These are phyloP conservation scores for Thymus quinquecostatus DNA, from an alignment of 257 asterid genomes.

Conservation along the genomic window DNA sequence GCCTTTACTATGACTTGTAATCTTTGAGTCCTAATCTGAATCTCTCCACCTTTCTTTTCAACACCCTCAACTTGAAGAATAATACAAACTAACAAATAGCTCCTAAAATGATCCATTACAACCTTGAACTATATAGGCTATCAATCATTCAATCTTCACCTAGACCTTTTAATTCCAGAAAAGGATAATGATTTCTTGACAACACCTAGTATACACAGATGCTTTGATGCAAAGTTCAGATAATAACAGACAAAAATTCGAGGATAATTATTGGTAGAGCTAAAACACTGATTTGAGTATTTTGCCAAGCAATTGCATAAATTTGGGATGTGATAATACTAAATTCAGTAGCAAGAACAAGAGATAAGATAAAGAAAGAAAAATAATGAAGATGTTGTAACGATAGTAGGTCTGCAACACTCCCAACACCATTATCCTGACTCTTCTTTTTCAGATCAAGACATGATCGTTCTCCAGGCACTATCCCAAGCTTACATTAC, in stretches of 20 bases:
- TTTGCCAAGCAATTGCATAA: not conserved
- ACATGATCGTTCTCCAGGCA: not conserved
- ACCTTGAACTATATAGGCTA: not conserved
- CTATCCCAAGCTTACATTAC: conserved; percentile 11
- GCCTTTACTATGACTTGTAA: not conserved
- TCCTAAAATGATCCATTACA: not conserved
- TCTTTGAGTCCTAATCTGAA: not conserved
- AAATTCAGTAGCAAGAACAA: conserved; percentile 10
- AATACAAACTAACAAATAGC: not conserved
- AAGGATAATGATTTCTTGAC: not conserved
- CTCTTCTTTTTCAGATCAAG: not conserved
- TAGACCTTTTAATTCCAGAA: conserved; percentile 8
- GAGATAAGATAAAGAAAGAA: not conserved
- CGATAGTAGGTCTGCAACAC: not conserved
- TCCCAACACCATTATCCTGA: not conserved
- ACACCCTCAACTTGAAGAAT: not conserved
- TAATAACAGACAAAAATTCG: not conserved
- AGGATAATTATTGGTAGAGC: not conserved
- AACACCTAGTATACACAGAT: not conserved
- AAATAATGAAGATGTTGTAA: not conserved
- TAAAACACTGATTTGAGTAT: not conserved
- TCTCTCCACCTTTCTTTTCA: not conserved
- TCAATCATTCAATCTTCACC: not conserved
- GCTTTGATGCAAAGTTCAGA: not conserved
- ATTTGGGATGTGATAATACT: not conserved